Base-by-base conservation (phyloP, 345 rosid species). In the Raphanus raphanistrum region DNA sequence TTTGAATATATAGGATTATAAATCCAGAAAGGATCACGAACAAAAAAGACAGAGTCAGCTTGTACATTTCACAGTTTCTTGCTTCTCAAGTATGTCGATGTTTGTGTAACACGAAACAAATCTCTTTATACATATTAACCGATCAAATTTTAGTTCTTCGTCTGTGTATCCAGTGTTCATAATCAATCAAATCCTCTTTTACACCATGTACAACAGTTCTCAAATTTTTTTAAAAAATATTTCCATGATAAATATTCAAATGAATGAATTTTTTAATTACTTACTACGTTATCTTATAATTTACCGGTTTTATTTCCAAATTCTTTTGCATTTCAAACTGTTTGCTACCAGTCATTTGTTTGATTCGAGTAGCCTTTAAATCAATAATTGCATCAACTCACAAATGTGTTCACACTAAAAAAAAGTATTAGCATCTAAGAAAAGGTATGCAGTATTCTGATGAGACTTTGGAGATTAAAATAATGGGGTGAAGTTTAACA, bases 11-110 rank as follows among this genome's bases (percentile, higher is more conserved):
- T 68, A 21, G 21, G 70, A 57, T 17, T 57, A 48, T 32, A 29
- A 63, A 26, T 17, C 35, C 27, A 55, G 36, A 13, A 38, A 58
- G 48, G 35, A n/a, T 7, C 59, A 1, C 2, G 2, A 32, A 6
- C 4, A 9, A 25, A 8, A n/a, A 59, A 29, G 17, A 41, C 15
- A 26, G 15, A 28, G 16, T 60, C 31, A 35, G 5, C 45, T 32
- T 75, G 83, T 80, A 80, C 31, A 70, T 64, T 70, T 32, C 0
- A 21, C 57, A 62, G 71, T 75, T 69, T 41, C 83, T 69, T 80
- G 79, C 55, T 43, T 43, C 21, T 75, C 78, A 79, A 70, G 79
- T 41, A 57, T 63, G 27, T 52, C 0, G 2, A 66, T 73, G 66
- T 16, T 27, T 64, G 74, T 68, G 16, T 63, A 50, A 73, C 76